Base-by-base conservation (phyloP, 306 rosid genomes). In the Trifolium fragiferum region DNA sequence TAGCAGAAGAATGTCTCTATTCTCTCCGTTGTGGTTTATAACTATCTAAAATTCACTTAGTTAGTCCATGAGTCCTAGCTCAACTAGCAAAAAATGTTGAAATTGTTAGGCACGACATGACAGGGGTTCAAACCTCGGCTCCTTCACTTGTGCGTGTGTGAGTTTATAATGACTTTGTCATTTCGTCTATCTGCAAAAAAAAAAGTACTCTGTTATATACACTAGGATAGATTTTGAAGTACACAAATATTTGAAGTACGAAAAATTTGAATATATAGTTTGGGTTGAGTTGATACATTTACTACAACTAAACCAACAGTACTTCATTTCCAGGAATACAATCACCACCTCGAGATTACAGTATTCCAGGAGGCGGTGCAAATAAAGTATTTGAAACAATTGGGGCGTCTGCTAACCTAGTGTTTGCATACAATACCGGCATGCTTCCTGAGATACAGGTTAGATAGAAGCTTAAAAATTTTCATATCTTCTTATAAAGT, bases 381-480 rank as follows among this genome's bases (percentile, higher is more conserved):
- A 77, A 80, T 83, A 90, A 83, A 81, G 61, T 94, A 60, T 94
- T 90, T 74, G 77, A 95, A 44, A 88, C 86, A 7, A 90, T 89
- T 8, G 95, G 99, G 37, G 97, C 99, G 0, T 37, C 84, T 71
- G 96, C 99, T 38, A 94, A 86, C 84, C 96, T 94, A 4, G 97
- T 94, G 63, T 94, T 94, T 15, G 94, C 96, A 53, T 94, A 80
- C 54, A 94, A 92, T 68, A 94, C 99, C 0, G 96, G 97, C 77
- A 94, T 94, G 97, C 92, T 94, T 84, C 99, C 99, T 2, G 99
- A 94, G 86, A 94, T 94, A 79, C 99, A 94, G 95, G 99, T 87
- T 68, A 37, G 73, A 68, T 33, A 72, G 19, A 73, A 66, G 21
- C 66, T 35, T 76, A 50, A 21, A 18, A 19, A 69, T 44, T 68